Base-by-base conservation (phyloP, 768 basidiomycete genomes). In the Tricholoma saponaceum region DNA sequence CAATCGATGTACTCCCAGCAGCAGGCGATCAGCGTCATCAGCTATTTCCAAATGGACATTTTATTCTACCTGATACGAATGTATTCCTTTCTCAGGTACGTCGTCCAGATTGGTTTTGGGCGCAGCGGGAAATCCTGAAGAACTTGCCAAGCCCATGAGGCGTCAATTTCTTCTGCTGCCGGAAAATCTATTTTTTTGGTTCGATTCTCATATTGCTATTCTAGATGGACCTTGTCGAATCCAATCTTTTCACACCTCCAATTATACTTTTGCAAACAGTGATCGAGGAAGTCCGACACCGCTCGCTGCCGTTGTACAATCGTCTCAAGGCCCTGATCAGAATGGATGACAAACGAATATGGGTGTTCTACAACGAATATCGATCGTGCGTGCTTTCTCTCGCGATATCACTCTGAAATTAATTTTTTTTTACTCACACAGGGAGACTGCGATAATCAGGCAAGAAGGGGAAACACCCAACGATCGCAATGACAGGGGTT, bases 181-280 rank as follows among this genome's bases (percentile, higher is more conserved):
- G 23, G 6, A 6, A 13, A 8, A 20, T 20, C 1, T 13, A 13
- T 18, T 3, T 3, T n/a, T 49, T 1, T 49, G 25, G n/a, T 9
- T 50, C 9, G 16, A 18, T 8, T 26, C 46, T 47, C 23, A 47
- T 25, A 8, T 22, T 14, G 35, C 30, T 44, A 49, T 20, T 56
- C 13, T 64, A 97, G 92, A 98, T 98, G 90, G 97, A 99, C 72
- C 79, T 98, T 53, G 77, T 98, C 37, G 90, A 94, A 69, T 91
- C 90, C 0, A 74, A 80, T 1, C 74, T 85, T 1, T 91, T 95
- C 64, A 80, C 74, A 0, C 77, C 88, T 0, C 93, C 95, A 0
- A 85, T 98, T 54, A 87, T 99, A 55, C 76, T 99, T 22, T 82
- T 97, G 2, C 96, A 98, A 72, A 99, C 96, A 0, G 95, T 98